These are phyloP conservation scores for Oenanthe javanica DNA, from an alignment of 140 eudicot genomes.

Conservation along the genomic window DNA sequence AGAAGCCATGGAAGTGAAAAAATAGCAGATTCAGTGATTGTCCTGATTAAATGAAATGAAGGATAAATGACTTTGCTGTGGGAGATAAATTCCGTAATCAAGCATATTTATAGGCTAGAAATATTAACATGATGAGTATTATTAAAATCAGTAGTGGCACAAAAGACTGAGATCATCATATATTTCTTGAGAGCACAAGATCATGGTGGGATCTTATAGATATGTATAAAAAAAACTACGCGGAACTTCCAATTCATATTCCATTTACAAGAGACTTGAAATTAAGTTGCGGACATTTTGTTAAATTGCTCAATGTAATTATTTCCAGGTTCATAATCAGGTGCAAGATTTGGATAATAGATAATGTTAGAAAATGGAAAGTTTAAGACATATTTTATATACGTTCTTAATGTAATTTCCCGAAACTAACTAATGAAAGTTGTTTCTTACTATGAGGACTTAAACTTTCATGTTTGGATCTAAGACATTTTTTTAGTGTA, in stretches of 20 bases:
- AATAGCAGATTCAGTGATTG: not conserved
- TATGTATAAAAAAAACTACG: not conserved
- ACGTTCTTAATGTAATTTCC: too few relatives aligned
- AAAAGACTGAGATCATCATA: conserved; percentile 19
- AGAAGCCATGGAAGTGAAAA: conserved; percentile 26
- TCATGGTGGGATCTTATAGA: not conserved
- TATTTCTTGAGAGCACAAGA: conserved; percentile 15
- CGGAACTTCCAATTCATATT: not conserved
- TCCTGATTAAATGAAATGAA: not conserved
- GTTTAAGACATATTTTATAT: too few relatives aligned
- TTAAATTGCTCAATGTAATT: not conserved
- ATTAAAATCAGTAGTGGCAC: conserved; percentile 13
- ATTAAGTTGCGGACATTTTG: not conserved
- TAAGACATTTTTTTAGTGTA: too few relatives aligned
- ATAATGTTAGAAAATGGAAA: too few relatives aligned
- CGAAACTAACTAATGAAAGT: too few relatives aligned
- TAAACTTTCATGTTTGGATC: too few relatives aligned
- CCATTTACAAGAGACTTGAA: not conserved
- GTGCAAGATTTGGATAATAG: not conserved
- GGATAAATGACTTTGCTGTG: conserved; percentile 15
- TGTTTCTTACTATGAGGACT: too few relatives aligned
- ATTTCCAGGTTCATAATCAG: not conserved
- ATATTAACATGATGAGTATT: not conserved
- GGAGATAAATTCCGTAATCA: conserved; percentile 9
- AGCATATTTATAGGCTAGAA: conserved; percentile 24